Percentiles rank a stretch among this genome's conserved stretches.
Conservation (phyloP, 495 filamentous ascomycete species). For the Aspergillus taichungensis region DNA sequence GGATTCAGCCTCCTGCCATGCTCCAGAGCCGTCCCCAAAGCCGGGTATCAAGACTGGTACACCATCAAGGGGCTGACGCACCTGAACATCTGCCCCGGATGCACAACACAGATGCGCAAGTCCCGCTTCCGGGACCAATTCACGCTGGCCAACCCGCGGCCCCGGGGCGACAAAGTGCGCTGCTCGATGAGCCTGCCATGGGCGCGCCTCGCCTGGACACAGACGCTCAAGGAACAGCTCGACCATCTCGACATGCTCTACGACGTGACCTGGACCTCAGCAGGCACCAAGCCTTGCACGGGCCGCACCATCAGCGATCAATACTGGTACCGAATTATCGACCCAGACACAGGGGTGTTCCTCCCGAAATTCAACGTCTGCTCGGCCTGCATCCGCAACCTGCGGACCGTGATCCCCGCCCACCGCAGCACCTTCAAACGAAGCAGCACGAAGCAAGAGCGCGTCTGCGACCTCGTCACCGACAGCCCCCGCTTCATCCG, state of each 20-base stretch:
- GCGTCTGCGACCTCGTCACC: conserved; percentile 41
- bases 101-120: conserved; percentile 46
- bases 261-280: conserved; percentile 38
- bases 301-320: conserved; percentile 37
- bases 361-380: conserved; percentile 51
- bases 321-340: conserved; percentile 51
- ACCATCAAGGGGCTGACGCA: conserved; percentile 46
- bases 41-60: conserved; percentile 55
- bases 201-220: conserved; percentile 58
- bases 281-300: conserved; percentile 38
- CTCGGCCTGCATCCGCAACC: conserved; percentile 41
- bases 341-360: conserved; percentile 40
- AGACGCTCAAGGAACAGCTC: conserved; percentile 49
- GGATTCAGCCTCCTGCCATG: conserved; percentile 42
- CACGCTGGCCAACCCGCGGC: conserved; percentile 33
- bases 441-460: conserved; percentile 17
- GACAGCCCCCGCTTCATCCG: conserved; percentile 46
- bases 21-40: conserved; percentile 38
- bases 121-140: conserved; percentile 47
- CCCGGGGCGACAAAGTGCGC: conserved; percentile 29
- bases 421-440: conserved; percentile 41
- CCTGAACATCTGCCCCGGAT: conserved; percentile 58
- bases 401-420: conserved; percentile 43
- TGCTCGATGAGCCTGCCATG: conserved; percentile 58
- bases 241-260: conserved; percentile 47